Base-by-base conservation (phyloP, 108 stramenopile species). In the Stephanodiscus minutulus region DNA sequence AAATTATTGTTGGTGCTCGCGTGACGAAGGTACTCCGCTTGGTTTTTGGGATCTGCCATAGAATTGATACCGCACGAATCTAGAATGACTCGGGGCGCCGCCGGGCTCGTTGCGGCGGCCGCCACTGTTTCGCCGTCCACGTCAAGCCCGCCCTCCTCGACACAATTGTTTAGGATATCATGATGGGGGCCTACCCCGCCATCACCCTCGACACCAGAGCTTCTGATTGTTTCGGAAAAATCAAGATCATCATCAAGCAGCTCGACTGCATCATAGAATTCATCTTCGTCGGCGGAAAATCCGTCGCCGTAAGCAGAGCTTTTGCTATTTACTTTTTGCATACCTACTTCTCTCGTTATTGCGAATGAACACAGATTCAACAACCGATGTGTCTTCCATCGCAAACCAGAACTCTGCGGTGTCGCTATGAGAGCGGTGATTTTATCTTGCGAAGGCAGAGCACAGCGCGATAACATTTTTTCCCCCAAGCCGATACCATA, bases 261-360 rank as follows among this genome's bases (percentile, higher is more conserved):
- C 48, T 76, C 68, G 2, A 63, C 61, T 15, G 76, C 76, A 58
- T 76, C 76, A 61, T 55, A 64, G 29, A 76, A 76, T 39, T 76
- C 76, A 35, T 76, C 76, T 8, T 36, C 62, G 29, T 61, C 66
- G 68, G 64, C 56, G 54, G 33, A 25, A 15, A 17, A 44, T 15
- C 43, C 2, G 43, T 44, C 43, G 13, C 43, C 43, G 2, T 13
- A 13, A 15, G 43, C 13, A 17, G 55, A 31, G 65, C 58, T 48
- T 3, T 49, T 24, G 36, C 69, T 70, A 2, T 33, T 59, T 33
- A 33, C n/a, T 59, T 37, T 57, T 31, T 53, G 52, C 54, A 28
- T 25, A 24, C 27, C 15, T 13, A 1, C 31, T 13, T 44, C 15
- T 39, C 2, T 3, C 1, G 15, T 44, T 44, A n/a, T n/a, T n/a